Evolutionary conservation across 2,329 filamentous ascomycete genomes (phyloP), one percentile per base, ranked within the genome.

Genomic region (Pseudogymnoascus sp.): DNA sequence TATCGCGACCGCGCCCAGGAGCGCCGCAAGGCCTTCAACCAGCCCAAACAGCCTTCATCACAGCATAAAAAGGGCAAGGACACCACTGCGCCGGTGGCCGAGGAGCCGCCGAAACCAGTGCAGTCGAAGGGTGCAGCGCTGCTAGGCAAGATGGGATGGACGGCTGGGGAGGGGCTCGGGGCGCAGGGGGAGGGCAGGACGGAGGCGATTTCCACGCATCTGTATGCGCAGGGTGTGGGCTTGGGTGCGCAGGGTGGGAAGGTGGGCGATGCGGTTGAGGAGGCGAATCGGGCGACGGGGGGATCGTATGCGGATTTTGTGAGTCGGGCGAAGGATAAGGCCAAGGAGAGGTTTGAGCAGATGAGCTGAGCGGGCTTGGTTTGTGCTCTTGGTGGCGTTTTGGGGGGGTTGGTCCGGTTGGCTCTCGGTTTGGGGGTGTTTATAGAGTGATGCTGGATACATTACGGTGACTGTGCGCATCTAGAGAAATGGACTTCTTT

Each of bases 61-160:
- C 75, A 77, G 56, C 71, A 73, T 50, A 72, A 70, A 44, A 63
- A 63, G n/a, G 46, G 63, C 21, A 72, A 74, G 62, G 70, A 73
- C 53, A 60, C 65, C 6, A 60, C 31, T 26, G 50, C 64, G 7
- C 35, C 63, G 1, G 69, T 66, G 6, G 72, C 75, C 7, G 68
- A 72, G 42, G 69, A 75, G 19, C 64, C 70, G 1, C 64, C 72
- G 7, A 73, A 76, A 33, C 75, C 79, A 6, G 72, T 72, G 60
- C 75, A 78, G 64, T 86, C 84, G 37, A 89, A 88, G 73, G 87
- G 87, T 11, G 85, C 85, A 0, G 83, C 84, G 2, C 79, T 90
- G 70, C 77, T 91, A 40, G 84, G 85, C 40, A 90, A 90, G 77
- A 88, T 89, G 84, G 88, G 88, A 26, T 90, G 87, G 87, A 84